These are phyloP conservation scores for Fusarium chlamydosporum DNA, from an alignment of 2,329 filamentous ascomycete genomes.

Conservation along the genomic window DNA sequence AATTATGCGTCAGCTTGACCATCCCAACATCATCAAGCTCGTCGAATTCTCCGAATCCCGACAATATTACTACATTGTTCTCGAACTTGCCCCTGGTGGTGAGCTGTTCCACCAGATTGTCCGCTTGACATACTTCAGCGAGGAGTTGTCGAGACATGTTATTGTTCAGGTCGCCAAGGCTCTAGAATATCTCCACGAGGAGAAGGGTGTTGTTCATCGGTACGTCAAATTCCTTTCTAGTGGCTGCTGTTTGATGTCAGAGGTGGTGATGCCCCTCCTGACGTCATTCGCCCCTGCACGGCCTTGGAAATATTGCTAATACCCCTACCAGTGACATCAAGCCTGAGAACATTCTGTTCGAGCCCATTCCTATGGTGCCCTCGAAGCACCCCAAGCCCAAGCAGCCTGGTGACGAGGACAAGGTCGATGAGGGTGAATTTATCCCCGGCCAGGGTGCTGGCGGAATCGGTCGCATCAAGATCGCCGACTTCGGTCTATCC, in stretches of 20 bases:
- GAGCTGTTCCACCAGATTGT: slow-evolving; percentile 99
- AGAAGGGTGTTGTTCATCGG: slow-evolving; percentile 96
- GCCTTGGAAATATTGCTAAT: slow-evolving; percentile 41
- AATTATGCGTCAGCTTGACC: slow-evolving; percentile 97
- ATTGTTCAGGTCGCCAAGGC: slow-evolving; percentile 96
- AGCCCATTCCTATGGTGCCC: slow-evolving; percentile 84
- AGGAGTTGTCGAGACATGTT: slow-evolving; percentile 93
- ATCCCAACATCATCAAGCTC: slow-evolving; percentile 95
- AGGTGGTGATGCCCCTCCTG: slow-evolving; percentile 49
- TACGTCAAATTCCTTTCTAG: slow-evolving; percentile 62
- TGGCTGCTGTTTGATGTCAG: slow-evolving; percentile 8
- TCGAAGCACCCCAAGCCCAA: slow-evolving; percentile 84
- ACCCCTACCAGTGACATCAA: slow-evolving; percentile 84
- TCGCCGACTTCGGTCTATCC: slow-evolving; percentile 96
- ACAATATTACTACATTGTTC: slow-evolving; percentile 97
- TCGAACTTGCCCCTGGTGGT: slow-evolving; percentile 94
- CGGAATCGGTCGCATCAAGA: slow-evolving; percentile 95
- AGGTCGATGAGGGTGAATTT: slow-evolving; percentile 96
- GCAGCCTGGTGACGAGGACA: slow-evolving; percentile 93
- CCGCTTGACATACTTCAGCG: slow-evolving; percentile 97
- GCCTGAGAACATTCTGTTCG: slow-evolving; percentile 96
- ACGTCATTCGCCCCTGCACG: slow-evolving; percentile 49
- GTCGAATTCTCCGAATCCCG: slow-evolving; percentile 93
- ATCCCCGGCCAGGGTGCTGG: slow-evolving; percentile 84
- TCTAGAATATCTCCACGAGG: slow-evolving; percentile 92